Evolutionary conservation across 2,329 filamentous ascomycete species (phyloP).

Genomic region (Stemphylium vesicarium): DNA sequence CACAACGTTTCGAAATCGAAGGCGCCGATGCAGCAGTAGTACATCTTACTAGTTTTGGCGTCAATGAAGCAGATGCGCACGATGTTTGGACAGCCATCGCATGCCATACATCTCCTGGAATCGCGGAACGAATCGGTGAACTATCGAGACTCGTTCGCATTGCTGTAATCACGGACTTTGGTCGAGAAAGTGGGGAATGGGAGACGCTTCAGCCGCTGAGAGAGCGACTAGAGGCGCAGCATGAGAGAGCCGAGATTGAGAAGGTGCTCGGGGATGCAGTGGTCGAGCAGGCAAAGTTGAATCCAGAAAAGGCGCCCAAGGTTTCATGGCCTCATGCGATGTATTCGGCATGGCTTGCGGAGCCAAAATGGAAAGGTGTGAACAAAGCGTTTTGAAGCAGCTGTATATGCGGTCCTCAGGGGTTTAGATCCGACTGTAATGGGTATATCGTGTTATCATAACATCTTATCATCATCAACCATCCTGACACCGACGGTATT

Average conservation of each 20-base stretch:
- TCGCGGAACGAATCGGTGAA: constrained; percentile 53
- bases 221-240: constrained; percentile 33
- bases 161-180: constrained; percentile 52
- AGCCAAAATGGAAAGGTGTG: constrained; percentile 39
- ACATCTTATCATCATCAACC: neutral
- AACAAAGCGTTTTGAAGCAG: constrained; percentile 38
- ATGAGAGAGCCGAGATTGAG: constrained; percentile 50
- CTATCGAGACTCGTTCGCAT: constrained; percentile 48
- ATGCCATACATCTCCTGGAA: constrained; percentile 52
- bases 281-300: constrained; percentile 47
- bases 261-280: constrained; percentile 54
- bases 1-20: constrained; percentile 55
- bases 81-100: constrained; percentile 57
- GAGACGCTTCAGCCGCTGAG: constrained; percentile 26
- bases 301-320: constrained; percentile 50
- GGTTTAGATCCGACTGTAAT: neutral
- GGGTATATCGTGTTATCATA: neutral
- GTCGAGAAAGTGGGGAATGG: constrained; percentile 26
- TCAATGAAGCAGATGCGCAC: constrained; percentile 38
- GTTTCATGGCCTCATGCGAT: constrained; percentile 46
- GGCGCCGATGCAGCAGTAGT: constrained; percentile 52
- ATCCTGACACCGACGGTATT: neutral
- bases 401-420: neutral
- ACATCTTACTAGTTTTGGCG: constrained; percentile 34
- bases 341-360: constrained; percentile 31